Evolutionary conservation across 768 basidiomycete genomes (phyloP), one percentile per base, ranked within the genome.

Genomic region (Xanthoconium stramineum): DNA sequence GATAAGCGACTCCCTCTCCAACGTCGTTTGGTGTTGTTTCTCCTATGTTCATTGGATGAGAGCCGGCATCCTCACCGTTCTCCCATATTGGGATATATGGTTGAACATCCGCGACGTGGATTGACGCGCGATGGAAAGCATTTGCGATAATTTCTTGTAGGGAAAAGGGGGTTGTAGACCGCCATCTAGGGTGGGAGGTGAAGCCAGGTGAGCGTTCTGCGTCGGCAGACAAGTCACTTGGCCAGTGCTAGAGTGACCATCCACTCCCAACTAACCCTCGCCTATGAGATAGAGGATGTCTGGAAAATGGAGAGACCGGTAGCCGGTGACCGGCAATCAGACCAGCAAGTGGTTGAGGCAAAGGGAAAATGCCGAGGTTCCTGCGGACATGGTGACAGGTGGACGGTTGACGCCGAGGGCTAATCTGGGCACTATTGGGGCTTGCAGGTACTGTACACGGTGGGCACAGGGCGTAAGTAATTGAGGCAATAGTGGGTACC

Each of bases 21-120:
- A 53, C 54, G 44, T 66, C 63, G 24, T 61, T 68, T 14, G 73
- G 69, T 5, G 68, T 73, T 6, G 72, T 75, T 24, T 75, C 73
- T 17, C 73, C 74, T 4, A 72, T 73, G 15, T 69, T 72, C 12
- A 69, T 65, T 0, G 55, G 63, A 43, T 58, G 65, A 10, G 64
- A 54, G 29, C 59, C 60, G n/a, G 56, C 61, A 40, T 70, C 74
- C 33, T 77, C 76, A 43, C 77, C 77, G 3, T 64, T 77, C 49
- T 86, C 84, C 7, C 68, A 74, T 30, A 88, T 65, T 36, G 82
- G 76, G 12, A 86, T 69, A 55, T 84, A 84, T 17, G 81, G 79
- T 52, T 82, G 83, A 52, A 94, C 69, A 67, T 91, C 91, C 44
- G 91, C 91, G 17, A 94, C 90, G 17, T 92, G 84, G 56, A 86